phyloP scores from a whole-genome alignment of 139 green algal genomes.

The Picochlorum sp. region DNA sequence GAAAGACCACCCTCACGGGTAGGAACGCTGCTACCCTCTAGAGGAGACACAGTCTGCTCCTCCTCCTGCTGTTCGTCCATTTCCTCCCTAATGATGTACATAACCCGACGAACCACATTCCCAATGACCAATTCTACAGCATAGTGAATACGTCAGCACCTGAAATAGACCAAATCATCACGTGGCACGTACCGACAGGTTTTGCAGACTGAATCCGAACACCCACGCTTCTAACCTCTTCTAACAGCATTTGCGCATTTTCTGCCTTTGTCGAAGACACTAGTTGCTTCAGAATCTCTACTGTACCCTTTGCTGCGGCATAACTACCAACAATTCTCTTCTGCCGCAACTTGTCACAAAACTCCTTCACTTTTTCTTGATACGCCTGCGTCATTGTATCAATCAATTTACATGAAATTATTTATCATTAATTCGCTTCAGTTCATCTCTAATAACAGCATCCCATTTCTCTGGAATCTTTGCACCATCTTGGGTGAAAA shows the following conservation, averaged over 20 bases:
- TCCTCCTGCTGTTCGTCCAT: conserved; percentile 39
- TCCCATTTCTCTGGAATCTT: conserved; percentile 20
- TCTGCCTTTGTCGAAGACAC: conserved; percentile 51
- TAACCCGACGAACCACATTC: conserved; percentile 83
- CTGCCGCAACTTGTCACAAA: conserved; percentile 47
- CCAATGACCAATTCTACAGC: conserved; percentile 81
- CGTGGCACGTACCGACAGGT: conserved; percentile 51
- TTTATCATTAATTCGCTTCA: neutral
- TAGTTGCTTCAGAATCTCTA: conserved; percentile 65
- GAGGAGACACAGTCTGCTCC: neutral
- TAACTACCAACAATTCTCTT: conserved; percentile 55
- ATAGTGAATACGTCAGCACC: neutral
- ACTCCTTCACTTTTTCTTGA: conserved; percentile 51
- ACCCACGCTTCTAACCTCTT: conserved; percentile 59
- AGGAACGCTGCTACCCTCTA: neutral
- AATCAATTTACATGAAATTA: neutral
- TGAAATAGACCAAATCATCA: neutral
- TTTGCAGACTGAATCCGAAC: conserved; percentile 64
- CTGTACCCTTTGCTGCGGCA: conserved; percentile 59
- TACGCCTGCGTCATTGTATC: neutral
- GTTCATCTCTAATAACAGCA: neutral
- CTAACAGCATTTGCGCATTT: conserved; percentile 48
- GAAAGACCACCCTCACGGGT: conserved; percentile 18
- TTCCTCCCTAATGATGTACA: conserved; percentile 93
- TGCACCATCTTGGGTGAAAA: conserved; percentile 12